These are phyloP conservation scores for Primulina tabacum DNA, from an alignment of 257 asterid genomes.

Conservation along the genomic window DNA sequence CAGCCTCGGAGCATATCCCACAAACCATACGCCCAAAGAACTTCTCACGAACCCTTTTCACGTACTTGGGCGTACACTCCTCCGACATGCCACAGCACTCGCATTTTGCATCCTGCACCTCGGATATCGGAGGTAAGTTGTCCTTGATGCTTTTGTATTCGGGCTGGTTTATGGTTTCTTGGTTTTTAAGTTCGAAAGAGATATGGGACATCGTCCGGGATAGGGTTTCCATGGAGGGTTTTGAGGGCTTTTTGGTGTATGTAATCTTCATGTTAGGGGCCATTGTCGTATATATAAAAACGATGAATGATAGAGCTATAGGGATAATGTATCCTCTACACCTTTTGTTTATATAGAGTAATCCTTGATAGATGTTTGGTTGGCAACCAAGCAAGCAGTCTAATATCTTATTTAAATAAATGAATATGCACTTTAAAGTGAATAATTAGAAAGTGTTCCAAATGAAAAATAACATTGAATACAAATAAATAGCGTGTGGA, in stretches of 20 bases:
- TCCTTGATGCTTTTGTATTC: slow-evolving; percentile 6
- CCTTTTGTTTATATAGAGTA: not conserved
- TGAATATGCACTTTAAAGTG: not conserved
- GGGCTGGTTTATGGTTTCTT: slow-evolving; percentile 26
- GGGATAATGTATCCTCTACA: not conserved
- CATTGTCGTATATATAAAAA: slow-evolving; percentile 22
- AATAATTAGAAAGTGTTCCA: too few species aligned
- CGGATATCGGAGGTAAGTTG: slow-evolving; percentile 49
- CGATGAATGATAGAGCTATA: not conserved
- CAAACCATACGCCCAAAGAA: slow-evolving; percentile 67
- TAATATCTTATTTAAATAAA: too few species aligned
- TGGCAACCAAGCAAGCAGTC: not conserved
- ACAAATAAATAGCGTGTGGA: not conserved
- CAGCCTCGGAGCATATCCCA: slow-evolving; percentile 88
- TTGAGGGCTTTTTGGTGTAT: slow-evolving; percentile 45
- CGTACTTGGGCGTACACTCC: slow-evolving; percentile 74
- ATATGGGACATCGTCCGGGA: slow-evolving; percentile 75
- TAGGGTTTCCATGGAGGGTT: slow-evolving; percentile 51
- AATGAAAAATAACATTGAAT: too few species aligned
- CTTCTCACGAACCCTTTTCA: slow-evolving; percentile 46
- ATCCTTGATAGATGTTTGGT: not conserved
- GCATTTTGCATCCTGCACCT: slow-evolving; percentile 81
- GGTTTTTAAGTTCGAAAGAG: slow-evolving; percentile 55
- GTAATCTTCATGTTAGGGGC: slow-evolving; percentile 39
- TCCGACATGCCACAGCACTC: slow-evolving; percentile 95